A percentile compares a stretch with the other conserved stretches of the same genome.
Conservation (phyloP, 768 basidiomycete genomes). For the Royoungia palumana region DNA sequence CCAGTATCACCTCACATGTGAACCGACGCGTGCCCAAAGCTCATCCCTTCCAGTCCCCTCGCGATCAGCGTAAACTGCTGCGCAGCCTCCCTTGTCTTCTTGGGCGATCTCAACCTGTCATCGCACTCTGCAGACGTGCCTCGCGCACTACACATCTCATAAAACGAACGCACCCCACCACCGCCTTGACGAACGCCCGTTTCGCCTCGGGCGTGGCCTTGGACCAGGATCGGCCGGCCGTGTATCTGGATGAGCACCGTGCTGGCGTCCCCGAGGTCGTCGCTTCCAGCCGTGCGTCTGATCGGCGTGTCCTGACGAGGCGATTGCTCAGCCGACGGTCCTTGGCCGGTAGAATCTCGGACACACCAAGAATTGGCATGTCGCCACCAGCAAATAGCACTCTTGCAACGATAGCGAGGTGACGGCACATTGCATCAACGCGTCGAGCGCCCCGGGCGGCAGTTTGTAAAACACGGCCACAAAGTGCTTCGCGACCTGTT, state of each 20-base stretch:
- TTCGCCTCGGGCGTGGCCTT: constrained; percentile 75
- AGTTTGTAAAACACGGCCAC: constrained; percentile 57
- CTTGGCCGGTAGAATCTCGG: background rate
- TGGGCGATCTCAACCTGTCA: constrained; percentile 63
- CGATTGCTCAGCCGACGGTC: background rate
- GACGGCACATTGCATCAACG: constrained; percentile 67
- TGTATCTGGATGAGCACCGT: constrained; percentile 48
- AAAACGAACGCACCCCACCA: constrained; percentile 65
- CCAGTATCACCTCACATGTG: too few species aligned
- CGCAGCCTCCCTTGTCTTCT: constrained; percentile 75
- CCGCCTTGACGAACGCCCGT: constrained; percentile 69
- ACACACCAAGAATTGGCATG: constrained; percentile 79
- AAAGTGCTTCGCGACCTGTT: constrained; percentile 55
- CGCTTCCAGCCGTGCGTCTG: constrained; percentile 58
- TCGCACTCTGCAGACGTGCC: background rate
- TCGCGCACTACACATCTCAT: too few species aligned
- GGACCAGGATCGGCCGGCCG: constrained; percentile 66
- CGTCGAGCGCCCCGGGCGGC: constrained; percentile 59
- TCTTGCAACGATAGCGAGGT: constrained; percentile 71
- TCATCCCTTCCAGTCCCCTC: constrained; percentile 78
- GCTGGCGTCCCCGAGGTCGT: constrained; percentile 56
- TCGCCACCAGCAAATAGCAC: constrained; percentile 78
- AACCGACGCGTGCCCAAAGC: constrained; percentile 78
- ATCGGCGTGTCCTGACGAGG: constrained; percentile 57
- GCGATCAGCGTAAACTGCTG: constrained; percentile 86